phyloP scores from a whole-genome alignment of 352 stramenopile genomes.

The Phytophthora cryptogea region DNA sequence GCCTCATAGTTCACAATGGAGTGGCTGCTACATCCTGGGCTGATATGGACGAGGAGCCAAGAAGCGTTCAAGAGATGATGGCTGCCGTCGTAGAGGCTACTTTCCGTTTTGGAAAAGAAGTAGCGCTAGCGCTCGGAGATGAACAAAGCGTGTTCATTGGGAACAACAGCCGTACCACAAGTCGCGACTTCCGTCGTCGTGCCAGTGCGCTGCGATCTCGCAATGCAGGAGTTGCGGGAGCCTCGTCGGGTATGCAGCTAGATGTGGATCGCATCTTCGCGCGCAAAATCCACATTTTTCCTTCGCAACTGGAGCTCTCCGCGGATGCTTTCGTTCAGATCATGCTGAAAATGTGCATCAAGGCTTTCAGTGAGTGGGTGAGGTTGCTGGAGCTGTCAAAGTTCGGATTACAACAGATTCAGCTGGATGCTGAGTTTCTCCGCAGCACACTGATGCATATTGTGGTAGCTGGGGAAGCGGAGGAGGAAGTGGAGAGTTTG shows the following conservation, averaged over 20 bases:
- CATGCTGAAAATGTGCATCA: constrained; percentile 84
- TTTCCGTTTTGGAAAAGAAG: constrained; percentile 60
- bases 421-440: constrained; percentile 82
- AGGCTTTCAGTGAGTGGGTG: constrained; percentile 74
- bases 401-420: constrained; percentile 78
- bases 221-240: constrained; percentile 36
- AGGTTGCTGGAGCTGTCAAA: constrained; percentile 63
- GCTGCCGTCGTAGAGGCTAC: constrained; percentile 59
- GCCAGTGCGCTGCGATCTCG: constrained; percentile 61
- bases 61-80: constrained; percentile 71
- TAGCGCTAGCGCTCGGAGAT: constrained; percentile 66
- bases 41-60: constrained; percentile 67
- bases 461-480: constrained; percentile 39
- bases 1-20: constrained; percentile 43
- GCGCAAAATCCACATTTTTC: constrained; percentile 72
- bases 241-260: constrained; percentile 60
- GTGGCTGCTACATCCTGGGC: constrained; percentile 53
- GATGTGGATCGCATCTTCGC: constrained; percentile 88
- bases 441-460: constrained; percentile 56
- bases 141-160: constrained; percentile 56
- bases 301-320: constrained; percentile 47
- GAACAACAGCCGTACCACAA: constrained; percentile 49
- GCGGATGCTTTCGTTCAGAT: constrained; percentile 65
- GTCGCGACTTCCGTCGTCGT: constrained; percentile 68
- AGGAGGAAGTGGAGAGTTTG: constrained; percentile 78